Base-by-base conservation (phyloP, 164 flowering plant genomes). In the Malania oleifera region DNA sequence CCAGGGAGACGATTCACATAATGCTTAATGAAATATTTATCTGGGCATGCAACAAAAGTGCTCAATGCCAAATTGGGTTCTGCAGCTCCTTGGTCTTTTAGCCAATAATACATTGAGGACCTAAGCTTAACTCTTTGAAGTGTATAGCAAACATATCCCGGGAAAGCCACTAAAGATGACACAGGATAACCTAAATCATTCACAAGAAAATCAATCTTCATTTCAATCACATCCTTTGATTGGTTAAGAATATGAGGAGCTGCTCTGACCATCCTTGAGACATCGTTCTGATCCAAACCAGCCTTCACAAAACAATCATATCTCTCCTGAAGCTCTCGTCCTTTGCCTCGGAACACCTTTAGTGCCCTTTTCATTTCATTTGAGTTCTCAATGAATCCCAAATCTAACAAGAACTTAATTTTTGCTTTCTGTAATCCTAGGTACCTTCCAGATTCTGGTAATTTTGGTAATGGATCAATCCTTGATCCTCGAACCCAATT, bases 291-390 rank as follows among this genome's bases (percentile, higher is more conserved):
- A 37, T 68, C 73, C 58, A 90, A 62, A 23, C 97, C 95, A 43
- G 78, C 70, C 23, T 78, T 67, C 52, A 87, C 80, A 28, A 85
- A 59, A 61, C 74, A 81, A 61, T 81, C 81, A 63, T 80, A 82
- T 68, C 93, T 78, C 63, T 85, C 91, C 59, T 79, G 87, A 28
- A 87, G 80, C 43, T 85, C 79, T 7, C 23, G 59, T 56, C 80
- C 86, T 49, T 64, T 81, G 39, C 95, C 95, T 39, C 85, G 78
- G 45, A 78, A 81, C 6, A 47, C 28, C 67, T 77, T 82, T 15
- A 75, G 47, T n/a, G 87, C 85, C 55, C 52, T 71, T 22, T 66
- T 68, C 82, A 87, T 75, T 55, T 77, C 78, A 1, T 52, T 44
- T 7, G 89, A 73, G 53, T 79, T 62, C 66, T 81, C 82, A 13